These are phyloP conservation scores for Penicillium sp. DNA, from an alignment of 2,329 filamentous ascomycete genomes.

Conservation along the genomic window DNA sequence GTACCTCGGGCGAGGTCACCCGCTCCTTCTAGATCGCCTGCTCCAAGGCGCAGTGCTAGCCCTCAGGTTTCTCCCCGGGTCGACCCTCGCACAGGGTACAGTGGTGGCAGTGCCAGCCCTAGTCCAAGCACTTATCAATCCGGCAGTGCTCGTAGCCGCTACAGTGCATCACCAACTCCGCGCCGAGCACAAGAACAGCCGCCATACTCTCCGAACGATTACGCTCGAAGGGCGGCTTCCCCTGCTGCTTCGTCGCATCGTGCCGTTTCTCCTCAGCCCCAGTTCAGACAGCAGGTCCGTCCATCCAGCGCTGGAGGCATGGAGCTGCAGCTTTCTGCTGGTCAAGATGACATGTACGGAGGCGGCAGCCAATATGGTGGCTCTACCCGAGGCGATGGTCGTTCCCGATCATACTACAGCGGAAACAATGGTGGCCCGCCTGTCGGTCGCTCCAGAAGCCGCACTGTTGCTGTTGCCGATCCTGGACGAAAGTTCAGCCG, in stretches of 20 bases:
- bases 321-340: constrained; percentile 66
- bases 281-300: constrained; percentile 51
- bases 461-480: constrained; percentile 81
- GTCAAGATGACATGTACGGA: constrained; percentile 55
- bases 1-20: constrained; percentile 62
- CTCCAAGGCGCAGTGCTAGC: constrained; percentile 53
- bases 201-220: constrained; percentile 48
- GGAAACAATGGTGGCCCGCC: constrained; percentile 35
- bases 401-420: constrained; percentile 53
- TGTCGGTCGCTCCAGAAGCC: constrained; percentile 64
- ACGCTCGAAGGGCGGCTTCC: constrained; percentile 37
- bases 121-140: constrained; percentile 47
- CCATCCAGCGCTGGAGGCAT: constrained; percentile 57
- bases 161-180: constrained; percentile 39
- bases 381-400: constrained; percentile 46
- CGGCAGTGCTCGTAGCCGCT: constrained; percentile 42
- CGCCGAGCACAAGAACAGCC: constrained; percentile 34
- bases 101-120: constrained; percentile 40
- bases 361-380: constrained; percentile 40
- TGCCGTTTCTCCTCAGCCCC: constrained; percentile 54
- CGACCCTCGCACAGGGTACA: constrained; percentile 41
- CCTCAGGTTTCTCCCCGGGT: constrained; percentile 33
- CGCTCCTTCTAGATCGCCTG: constrained; percentile 67
- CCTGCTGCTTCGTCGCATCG: constrained; percentile 41
- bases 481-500: constrained; percentile 70